Base-by-base conservation (phyloP, 495 filamentous ascomycete genomes). In the Talaromyces stipitatus region DNA sequence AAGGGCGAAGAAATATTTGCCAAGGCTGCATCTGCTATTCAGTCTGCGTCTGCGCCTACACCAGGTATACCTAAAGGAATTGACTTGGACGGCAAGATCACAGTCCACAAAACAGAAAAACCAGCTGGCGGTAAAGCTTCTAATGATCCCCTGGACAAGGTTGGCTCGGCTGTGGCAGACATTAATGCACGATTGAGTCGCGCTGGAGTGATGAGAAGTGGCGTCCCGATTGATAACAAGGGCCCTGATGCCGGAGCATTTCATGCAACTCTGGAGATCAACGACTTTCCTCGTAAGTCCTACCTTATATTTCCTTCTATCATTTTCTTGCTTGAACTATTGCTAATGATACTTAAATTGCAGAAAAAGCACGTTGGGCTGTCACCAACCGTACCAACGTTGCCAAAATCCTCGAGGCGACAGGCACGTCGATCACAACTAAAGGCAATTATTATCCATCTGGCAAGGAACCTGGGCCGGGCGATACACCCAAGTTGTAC, bases 361-460 rank as follows among this genome's bases (percentile, higher is more conserved):
- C 65, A 85, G 82, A 97, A 70, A 97, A 97, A 83, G 94, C 95
- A 60, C 84, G 94, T 56, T 99, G 94, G 94, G 92, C 91, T 20
- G 94, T 99, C 70, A 99, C 94, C 50, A 99, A 99, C 66, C 84
- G 94, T 43, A 99, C 95, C 4, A 99, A 99, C 63, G 94, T 99
- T 56, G 94, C 94, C 60, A 97, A 97, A 77, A 96, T 99, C 55
- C 81, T 99, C 53, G 94, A 99, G 67, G 82, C 89, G 5, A 96
- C 91, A 1, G 94, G 91, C 30, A 96, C 91, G 6, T 95, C 89
- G 3, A 99, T 99, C 70, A 99, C 94, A 0, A 97, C 90, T 45
- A 99, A 99, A 72, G 94, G 94, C 56, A 92, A 76, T 55, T 97
- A 87, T 71, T 97, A 97, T 61, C 69, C 86, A 1, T 50, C 84